Base-by-base conservation (phyloP, 306 rosid genomes). In the Dalbergia cochinchinensis region DNA sequence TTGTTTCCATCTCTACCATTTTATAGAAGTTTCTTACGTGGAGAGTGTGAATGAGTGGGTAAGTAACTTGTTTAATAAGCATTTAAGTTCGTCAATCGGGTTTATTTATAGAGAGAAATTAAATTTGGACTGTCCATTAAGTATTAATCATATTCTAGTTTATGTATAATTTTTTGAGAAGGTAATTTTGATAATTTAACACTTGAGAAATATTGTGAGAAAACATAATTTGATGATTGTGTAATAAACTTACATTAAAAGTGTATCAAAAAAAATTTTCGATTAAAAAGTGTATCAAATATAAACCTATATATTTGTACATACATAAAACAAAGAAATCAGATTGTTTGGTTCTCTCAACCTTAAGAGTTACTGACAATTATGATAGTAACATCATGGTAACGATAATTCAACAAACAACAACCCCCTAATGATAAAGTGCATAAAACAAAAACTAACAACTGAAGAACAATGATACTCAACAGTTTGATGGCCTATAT, bases 31-130 rank as follows among this genome's bases (percentile, higher is more conserved):
- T 57, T 19, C 47, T 58, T 42, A 13, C 73, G 75, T 37, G 74
- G 70, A 50, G 68, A 78, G 74, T 68, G 66, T 45, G n/a, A 68
- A 78, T 50, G 39, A 64, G 80, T 50, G 39, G 69, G 79, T 48
- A 71, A 73, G 69, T 78, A 69, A 77, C 78, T 81, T 80, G 83
- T 85, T 74, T 78, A 18, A 61, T 19, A 85, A 86, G 91, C n/a
- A 39, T 53, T 61, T 73, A 34, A 54, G 22, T 86, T 80, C 42
- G 53, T 47, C 53, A 47, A 3, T 10, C 15, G 5, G 53, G 53
- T 47, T 47, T 47, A 10, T 44, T 12, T 47, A 10, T 47, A 11
- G 7, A 37, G 6, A 4, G 7, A 37, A 0, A 4, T 37, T 37
- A 37, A 37, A 37, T 37, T 37, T 37, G 41, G 7, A 37, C 41